Conservation (phyloP, 768 basidiomycete genomes). For the Trametes punicea region DNA sequence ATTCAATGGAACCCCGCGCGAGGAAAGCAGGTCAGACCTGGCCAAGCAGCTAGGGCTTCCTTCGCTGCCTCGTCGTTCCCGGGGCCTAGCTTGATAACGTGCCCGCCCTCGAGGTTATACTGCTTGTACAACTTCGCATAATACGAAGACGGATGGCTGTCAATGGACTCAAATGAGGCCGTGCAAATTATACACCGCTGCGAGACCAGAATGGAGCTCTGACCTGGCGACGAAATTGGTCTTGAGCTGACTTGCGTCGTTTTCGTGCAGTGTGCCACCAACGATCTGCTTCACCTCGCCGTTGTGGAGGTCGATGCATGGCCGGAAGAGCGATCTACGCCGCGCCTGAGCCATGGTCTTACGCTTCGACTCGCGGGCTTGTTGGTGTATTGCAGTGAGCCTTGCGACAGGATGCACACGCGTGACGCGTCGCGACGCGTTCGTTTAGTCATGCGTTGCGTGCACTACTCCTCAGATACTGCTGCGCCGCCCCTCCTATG, state of each 20-base stretch:
- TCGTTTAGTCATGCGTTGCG: no score
- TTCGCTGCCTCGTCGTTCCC: slow-evolving; percentile 87
- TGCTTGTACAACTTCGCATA: slow-evolving; percentile 77
- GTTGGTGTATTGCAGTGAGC: no score
- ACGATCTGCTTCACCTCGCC: slow-evolving; percentile 98
- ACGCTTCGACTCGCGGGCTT: background rate
- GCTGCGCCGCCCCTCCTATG: no score
- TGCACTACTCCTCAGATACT: no score
- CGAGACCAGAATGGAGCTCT: slow-evolving; percentile 29
- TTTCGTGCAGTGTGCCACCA: slow-evolving; percentile 85
- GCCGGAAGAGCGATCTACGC: slow-evolving; percentile 57
- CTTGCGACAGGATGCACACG: no score
- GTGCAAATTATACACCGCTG: background rate
- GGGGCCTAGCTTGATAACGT: slow-evolving; percentile 94
- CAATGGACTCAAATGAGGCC: background rate
- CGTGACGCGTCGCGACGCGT: no score
- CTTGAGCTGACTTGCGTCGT: slow-evolving; percentile 53
- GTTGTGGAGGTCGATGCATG: slow-evolving; percentile 95
- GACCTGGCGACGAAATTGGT: slow-evolving; percentile 93
- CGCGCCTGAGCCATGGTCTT: background rate
- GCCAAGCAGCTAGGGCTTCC: slow-evolving; percentile 83
- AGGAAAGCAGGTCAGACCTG: slow-evolving; percentile 42
- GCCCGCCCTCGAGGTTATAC: slow-evolving; percentile 75
- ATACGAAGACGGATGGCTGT: slow-evolving; percentile 71
- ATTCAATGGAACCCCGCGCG: background rate